phyloP scores from a whole-genome alignment of 306 rosid species.

The Boehmeria nivea region DNA sequence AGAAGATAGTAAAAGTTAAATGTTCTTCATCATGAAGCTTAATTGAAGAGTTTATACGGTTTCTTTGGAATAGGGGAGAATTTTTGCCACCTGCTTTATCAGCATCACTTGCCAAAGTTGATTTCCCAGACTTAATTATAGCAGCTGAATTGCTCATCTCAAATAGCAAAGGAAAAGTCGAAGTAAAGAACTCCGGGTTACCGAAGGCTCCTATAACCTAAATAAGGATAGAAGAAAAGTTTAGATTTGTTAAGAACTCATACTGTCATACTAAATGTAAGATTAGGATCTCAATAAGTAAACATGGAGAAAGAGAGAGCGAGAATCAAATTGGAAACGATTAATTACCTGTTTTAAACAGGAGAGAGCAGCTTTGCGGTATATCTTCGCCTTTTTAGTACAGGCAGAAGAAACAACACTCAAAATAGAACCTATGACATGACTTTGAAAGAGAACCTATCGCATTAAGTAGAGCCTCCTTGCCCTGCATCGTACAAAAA shows the following conservation, averaged over 20 bases:
- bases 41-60: too few relatives aligned
- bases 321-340: background rate
- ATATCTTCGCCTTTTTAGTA: conserved; percentile 68
- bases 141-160: conserved; percentile 48
- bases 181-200: conserved; percentile 64
- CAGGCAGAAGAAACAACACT: conserved; percentile 49
- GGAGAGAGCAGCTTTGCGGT: conserved; percentile 76
- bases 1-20: too few relatives aligned
- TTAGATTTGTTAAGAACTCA: too few relatives aligned
- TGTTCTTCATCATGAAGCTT: too few relatives aligned
- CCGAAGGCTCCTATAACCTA: conserved; percentile 88
- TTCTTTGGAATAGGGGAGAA: background rate
- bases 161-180: conserved; percentile 63
- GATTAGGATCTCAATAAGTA: too few relatives aligned
- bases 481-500: conserved; percentile 58
- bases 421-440: conserved; percentile 61
- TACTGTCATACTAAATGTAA: too few relatives aligned
- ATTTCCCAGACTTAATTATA: conserved; percentile 34
- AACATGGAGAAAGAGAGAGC: too few relatives aligned
- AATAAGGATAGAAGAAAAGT: conserved; percentile 18
- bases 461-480: conserved; percentile 70
- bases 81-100: conserved; percentile 55
- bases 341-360: conserved; percentile 68
- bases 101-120: conserved; percentile 44
- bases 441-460: conserved; percentile 72